Evolutionary conservation across 208 protist species (phyloP).

Genomic region (Wallacemonas collosoma): DNA sequence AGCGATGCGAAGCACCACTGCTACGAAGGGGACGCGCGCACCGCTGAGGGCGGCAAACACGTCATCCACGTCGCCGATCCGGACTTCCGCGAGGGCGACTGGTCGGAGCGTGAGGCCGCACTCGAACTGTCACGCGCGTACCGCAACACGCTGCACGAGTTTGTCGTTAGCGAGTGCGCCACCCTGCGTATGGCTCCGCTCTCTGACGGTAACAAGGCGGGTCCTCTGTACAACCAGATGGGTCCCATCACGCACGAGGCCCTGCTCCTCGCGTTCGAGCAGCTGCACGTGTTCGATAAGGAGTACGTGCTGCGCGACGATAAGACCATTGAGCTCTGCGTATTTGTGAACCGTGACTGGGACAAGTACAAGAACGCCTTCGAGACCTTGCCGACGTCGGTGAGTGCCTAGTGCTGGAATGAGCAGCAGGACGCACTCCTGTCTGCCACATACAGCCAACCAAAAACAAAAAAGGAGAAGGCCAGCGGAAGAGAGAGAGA

Average conservation of each 20-base stretch:
- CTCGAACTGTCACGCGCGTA: conserved; percentile 84
- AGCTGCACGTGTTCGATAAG: conserved; percentile 78
- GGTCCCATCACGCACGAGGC: conserved; percentile 72
- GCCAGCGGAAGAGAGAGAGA: conserved; percentile 13
- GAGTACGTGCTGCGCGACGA: conserved; percentile 74
- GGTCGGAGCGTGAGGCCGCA: conserved; percentile 79
- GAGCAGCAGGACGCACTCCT: too few relatives aligned
- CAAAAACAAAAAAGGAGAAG: background rate
- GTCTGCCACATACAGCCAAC: too few relatives aligned
- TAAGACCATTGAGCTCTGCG: conserved; percentile 81
- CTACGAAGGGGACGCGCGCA: conserved; percentile 48
- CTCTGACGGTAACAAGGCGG: conserved; percentile 57
- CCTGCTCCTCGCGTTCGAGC: conserved; percentile 77
- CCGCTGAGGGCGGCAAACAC: conserved; percentile 48
- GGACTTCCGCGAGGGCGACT: conserved; percentile 82
- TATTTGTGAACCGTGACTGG: conserved; percentile 90
- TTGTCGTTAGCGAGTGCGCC: conserved; percentile 68
- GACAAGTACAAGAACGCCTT: conserved; percentile 83
- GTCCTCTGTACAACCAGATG: conserved; percentile 78
- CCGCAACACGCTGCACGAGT: conserved; percentile 88
- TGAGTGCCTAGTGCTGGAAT: background rate
- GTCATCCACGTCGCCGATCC: conserved; percentile 83
- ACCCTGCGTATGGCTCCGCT: conserved; percentile 81
- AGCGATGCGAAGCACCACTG: conserved; percentile 74
- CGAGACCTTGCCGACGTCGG: conserved; percentile 33